Base-by-base conservation (phyloP, 257 asterid genomes). In the Sherardia arvensis region DNA sequence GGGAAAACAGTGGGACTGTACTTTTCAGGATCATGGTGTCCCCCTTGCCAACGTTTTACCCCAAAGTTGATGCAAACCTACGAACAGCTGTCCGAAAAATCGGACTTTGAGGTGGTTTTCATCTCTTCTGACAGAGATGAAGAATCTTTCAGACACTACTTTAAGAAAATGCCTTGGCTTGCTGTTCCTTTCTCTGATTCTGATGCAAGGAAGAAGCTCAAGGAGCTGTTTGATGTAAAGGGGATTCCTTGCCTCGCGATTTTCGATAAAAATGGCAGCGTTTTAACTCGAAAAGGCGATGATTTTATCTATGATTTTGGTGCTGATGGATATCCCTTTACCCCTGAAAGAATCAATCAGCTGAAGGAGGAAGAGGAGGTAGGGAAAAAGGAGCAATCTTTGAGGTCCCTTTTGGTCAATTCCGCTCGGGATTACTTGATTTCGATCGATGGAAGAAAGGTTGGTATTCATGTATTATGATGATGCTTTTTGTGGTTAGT, bases 131-230 rank as follows among this genome's bases (percentile, higher is more conserved):
- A 77, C 63, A 66, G 67, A 69, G 74, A 77, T 62, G 71, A 77
- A 2, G 66, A 62, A 45, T 57, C 81, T 12, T 77, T 69, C 40
- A 66, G 40, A 40, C 68, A 26, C 7, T 73, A 77, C 61, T 77
- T 77, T 10, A 53, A 1, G 14, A 73, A 77, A 28, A 77, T 73
- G 81, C 79, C 76, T 6, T 77, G 81, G 81, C 79, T 73, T 62
- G 73, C 81, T 34, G 54, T 77, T 59, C 81, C 79, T 1, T 77
- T 61, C 66, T 30, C 40, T 63, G 81, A 77, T 66, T 22, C 21
- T 26, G 76, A 66, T 28, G 65, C 71, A 9, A 45, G 71, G 3
- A 62, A 73, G 51, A 49, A 21, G 7, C 62, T 77, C 8, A 58
- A 77, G 51, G 61, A 49, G 49, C 49, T 62, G 14, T 77, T 77